Evolutionary conservation across 139 green algal species (phyloP), one percentile per base, ranked within the genome.

Genomic region (Edaphochlamys debaryana): DNA sequence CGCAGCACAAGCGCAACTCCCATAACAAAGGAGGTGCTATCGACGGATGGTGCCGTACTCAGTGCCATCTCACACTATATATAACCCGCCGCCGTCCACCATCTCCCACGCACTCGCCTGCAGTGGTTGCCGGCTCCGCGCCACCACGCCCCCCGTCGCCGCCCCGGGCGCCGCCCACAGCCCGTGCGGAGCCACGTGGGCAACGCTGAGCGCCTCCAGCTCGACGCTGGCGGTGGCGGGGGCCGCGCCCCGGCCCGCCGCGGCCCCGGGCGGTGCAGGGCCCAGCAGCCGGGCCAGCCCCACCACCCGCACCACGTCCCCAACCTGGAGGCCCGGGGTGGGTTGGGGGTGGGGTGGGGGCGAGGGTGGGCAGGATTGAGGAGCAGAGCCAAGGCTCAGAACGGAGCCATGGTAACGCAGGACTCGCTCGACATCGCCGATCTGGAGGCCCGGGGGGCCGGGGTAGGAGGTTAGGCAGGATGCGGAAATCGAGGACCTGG

Each of bases 271-370:
- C 6, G 36, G 41, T 17, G 40, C 11, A 32, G 64, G 78, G 4
- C 78, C 66, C 4, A 84, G 15, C 36, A 76, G 48, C 8, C 48
- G 36, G 3, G 50, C 78, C 13, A 58, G 20, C 1, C 78, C 78
- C 66, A 84, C 78, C 23, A 84, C 48, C 20, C 50, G 66, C 9
- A 84, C 66, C 48, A 84, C 78, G 50, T 84, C 78, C 36, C 78
- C 78, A 17, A 84, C 66, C 78, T 84, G 66, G 30, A 32, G 70
- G n/a, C n/a, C n/a, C n/a, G n/a, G n/a, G n/a, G n/a, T n/a, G n/a
- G n/a, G n/a, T n/a, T n/a, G 45, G 22, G 69, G 2, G 27, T 25
- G 40, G 54, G 54, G 54, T 15, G 54, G 4, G 54, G 54, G 54
- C 4, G 23, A 63, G 23, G 54, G 4, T n/a, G 11, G 54, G 54